Conservation (phyloP, 352 stramenopile genomes). For the Phytophthora kernoviae region DNA sequence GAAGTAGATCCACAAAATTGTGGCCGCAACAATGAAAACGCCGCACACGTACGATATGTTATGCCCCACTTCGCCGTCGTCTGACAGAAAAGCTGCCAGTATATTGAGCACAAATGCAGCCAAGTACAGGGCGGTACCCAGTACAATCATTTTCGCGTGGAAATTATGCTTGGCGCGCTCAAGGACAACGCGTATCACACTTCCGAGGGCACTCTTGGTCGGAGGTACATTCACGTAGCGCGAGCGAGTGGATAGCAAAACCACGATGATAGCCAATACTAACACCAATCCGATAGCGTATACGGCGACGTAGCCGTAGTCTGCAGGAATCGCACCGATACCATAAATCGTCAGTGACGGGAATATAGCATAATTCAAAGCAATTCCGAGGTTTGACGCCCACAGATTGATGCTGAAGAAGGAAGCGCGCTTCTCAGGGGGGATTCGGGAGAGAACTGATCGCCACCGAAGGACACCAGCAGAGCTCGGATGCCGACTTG, state of each 20-base stretch:
- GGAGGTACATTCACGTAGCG: constrained; percentile 56
- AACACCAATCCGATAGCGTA: constrained; percentile 61
- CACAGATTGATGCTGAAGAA: constrained; percentile 89
- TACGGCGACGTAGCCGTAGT: constrained; percentile 50
- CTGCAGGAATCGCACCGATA: constrained; percentile 48
- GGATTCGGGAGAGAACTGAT: constrained; percentile 62
- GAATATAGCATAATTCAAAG: constrained; percentile 79
- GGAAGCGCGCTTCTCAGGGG: constrained; percentile 43
- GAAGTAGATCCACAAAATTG: constrained; percentile 52
- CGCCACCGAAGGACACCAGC: constrained; percentile 61
- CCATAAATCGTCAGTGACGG: constrained; percentile 78
- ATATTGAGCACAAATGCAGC: constrained; percentile 58
- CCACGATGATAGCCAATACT: constrained; percentile 34
- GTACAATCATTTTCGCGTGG: constrained; percentile 41
- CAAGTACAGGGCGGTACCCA: constrained; percentile 45
- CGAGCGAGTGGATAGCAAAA: not conserved
- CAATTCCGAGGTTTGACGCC: constrained; percentile 69
- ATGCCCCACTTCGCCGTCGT: constrained; percentile 41
- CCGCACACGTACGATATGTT: constrained; percentile 53
- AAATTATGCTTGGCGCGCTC: constrained; percentile 28
- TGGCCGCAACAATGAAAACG: constrained; percentile 36
- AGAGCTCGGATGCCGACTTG: constrained; percentile 60
- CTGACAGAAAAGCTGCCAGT: constrained; percentile 49
- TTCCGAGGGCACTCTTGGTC: constrained; percentile 45
- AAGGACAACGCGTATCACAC: constrained; percentile 44